Evolutionary conservation across 192 early-diverging fungal species (phyloP).

Genomic region (Entomortierella parvispora): DNA sequence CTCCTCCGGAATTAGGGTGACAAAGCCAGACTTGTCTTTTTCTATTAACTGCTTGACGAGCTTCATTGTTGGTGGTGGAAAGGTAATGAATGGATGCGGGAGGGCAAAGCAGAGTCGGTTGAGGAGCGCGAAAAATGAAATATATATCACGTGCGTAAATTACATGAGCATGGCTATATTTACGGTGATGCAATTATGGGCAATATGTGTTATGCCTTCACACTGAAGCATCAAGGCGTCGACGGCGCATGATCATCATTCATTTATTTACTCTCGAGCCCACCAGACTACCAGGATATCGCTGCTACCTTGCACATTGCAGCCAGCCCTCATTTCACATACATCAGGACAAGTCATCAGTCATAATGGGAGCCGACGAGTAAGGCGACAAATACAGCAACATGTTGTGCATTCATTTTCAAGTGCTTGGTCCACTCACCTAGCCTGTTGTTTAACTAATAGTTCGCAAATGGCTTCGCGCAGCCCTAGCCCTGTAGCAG

Average conservation of each 20-base stretch:
- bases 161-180: too few species aligned
- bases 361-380: neutral
- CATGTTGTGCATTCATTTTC: neutral
- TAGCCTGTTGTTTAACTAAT: neutral
- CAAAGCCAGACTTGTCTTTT: constrained; percentile 77
- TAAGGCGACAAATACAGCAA: neutral
- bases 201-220: too few species aligned
- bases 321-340: neutral
- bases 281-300: too few species aligned
- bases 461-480: constrained; percentile 43
- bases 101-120: neutral
- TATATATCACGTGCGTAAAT: too few species aligned
- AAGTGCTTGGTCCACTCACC: too few species aligned
- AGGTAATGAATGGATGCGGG: constrained; percentile 34
- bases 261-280: too few species aligned
- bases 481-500: constrained; percentile 32
- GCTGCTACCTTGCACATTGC: too few species aligned
- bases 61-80: constrained; percentile 66
- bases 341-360: neutral
- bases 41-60: constrained; percentile 57
- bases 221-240: too few species aligned
- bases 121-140: too few species aligned
- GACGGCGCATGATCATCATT: too few species aligned
- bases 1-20: constrained; percentile 89
- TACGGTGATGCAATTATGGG: too few species aligned